These are phyloP conservation scores for Colletotrichum sojae DNA, from an alignment of 2,329 filamentous ascomycete species.

Conservation along the genomic window DNA sequence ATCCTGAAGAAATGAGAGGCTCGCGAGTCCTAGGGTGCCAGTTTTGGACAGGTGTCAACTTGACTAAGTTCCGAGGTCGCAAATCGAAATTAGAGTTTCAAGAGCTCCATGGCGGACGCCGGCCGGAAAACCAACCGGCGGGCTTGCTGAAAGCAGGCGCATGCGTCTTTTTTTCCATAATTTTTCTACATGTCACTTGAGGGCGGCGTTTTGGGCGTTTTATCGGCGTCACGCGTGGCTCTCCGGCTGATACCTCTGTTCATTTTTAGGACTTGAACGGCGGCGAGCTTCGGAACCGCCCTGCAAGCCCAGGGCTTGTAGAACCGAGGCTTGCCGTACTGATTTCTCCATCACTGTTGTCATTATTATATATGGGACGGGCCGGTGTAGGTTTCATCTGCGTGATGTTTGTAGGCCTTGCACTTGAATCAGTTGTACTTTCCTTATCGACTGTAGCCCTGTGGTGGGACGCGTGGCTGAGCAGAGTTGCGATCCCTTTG, in stretches of 20 bases:
- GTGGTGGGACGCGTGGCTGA: neutral
- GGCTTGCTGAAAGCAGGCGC: neutral
- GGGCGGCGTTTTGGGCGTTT: conserved; percentile 41
- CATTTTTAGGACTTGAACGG: conserved; percentile 1
- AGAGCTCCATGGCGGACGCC: neutral
- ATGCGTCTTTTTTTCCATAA: neutral
- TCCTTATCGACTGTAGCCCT: neutral
- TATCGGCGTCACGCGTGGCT: conserved; percentile 39
- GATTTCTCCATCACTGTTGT: neutral
- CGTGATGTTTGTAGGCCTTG: neutral
- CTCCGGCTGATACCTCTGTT: conserved; percentile 39
- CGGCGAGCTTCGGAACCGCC: neutral
- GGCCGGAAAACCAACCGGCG: neutral
- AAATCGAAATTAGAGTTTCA: neutral
- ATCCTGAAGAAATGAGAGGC: conserved; percentile 74
- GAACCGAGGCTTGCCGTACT: neutral
- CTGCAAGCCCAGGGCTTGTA: neutral
- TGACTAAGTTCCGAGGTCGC: neutral
- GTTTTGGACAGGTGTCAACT: neutral
- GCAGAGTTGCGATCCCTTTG: too few species aligned
- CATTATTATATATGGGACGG: neutral
- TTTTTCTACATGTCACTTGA: conserved; percentile 22
- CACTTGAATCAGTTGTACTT: neutral
- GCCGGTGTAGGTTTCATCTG: neutral
- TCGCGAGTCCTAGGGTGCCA: neutral